Evolutionary conservation across 2,329 filamentous ascomycete species (phyloP).

Genomic region (Aspergillus sp.): DNA sequence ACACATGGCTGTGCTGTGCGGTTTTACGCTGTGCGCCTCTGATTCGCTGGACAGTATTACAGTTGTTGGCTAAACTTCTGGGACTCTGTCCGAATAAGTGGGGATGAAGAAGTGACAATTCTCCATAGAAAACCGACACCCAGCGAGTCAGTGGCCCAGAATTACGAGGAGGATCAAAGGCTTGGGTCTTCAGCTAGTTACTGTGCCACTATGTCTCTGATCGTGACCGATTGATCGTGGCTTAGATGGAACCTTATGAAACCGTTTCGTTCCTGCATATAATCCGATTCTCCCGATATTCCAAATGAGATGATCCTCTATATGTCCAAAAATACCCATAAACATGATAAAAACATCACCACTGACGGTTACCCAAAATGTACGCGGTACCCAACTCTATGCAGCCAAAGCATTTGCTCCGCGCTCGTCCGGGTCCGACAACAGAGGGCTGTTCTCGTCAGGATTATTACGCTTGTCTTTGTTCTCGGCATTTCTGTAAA

Average conservation of each 20-base stretch:
- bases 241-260: neutral
- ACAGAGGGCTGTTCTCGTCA: conserved; percentile 29
- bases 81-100: neutral
- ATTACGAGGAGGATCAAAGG: neutral
- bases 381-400: neutral
- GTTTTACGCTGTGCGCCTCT: too few species aligned
- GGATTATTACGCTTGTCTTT: conserved; percentile 20
- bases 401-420: neutral
- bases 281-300: neutral
- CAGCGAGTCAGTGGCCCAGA: neutral
- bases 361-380: neutral
- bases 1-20: too few species aligned
- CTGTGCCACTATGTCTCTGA: neutral
- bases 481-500: conserved; percentile 57
- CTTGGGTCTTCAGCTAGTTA: too few species aligned
- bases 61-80: neutral
- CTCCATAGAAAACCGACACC: neutral
- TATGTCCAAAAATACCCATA: neutral
- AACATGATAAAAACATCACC: neutral
- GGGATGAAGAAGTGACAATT: too few species aligned
- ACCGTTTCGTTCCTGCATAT: neutral
- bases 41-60: neutral
- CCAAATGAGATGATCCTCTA: neutral
- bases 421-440: conserved; percentile 20
- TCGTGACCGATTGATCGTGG: neutral